Evolutionary conservation across 2,329 filamentous ascomycete species (phyloP).

Genomic region (Helotiales sp.): DNA sequence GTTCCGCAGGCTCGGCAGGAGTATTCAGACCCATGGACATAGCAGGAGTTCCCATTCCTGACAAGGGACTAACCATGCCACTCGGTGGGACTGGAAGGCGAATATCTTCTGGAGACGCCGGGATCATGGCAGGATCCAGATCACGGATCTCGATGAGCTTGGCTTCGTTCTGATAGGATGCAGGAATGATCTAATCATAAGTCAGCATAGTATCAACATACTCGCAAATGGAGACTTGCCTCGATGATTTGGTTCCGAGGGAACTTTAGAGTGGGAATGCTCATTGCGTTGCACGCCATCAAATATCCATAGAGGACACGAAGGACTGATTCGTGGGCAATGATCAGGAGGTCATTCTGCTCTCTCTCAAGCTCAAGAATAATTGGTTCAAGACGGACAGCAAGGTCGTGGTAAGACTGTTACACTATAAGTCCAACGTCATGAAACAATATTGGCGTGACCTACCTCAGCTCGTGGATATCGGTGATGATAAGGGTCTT

Average conservation of each 20-base stretch:
- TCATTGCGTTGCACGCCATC: constrained; percentile 95
- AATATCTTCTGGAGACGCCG: constrained; percentile 78
- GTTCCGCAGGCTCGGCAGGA: neutral
- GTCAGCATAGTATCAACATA: neutral
- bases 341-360: constrained; percentile 96
- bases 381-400: constrained; percentile 95
- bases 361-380: constrained; percentile 96
- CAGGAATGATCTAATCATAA: constrained; percentile 72
- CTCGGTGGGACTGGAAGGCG: constrained; percentile 71
- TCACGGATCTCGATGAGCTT: constrained; percentile 84
- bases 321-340: constrained; percentile 96
- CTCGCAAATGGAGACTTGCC: constrained; percentile 41
- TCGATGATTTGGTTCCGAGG: constrained; percentile 97
- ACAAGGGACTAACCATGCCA: constrained; percentile 37
- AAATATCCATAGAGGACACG: constrained; percentile 95
- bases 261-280: constrained; percentile 91
- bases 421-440: constrained; percentile 3
- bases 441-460: neutral
- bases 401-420: constrained; percentile 95
- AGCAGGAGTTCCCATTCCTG: constrained; percentile 29
- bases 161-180: constrained; percentile 94
- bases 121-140: constrained; percentile 63
- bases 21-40: neutral
- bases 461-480: constrained; percentile 90
- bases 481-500: constrained; percentile 94